Evolutionary conservation across 2,329 filamentous ascomycete species (phyloP), one percentile per base, ranked within the genome.

Genomic region (Alternaria dauci): DNA sequence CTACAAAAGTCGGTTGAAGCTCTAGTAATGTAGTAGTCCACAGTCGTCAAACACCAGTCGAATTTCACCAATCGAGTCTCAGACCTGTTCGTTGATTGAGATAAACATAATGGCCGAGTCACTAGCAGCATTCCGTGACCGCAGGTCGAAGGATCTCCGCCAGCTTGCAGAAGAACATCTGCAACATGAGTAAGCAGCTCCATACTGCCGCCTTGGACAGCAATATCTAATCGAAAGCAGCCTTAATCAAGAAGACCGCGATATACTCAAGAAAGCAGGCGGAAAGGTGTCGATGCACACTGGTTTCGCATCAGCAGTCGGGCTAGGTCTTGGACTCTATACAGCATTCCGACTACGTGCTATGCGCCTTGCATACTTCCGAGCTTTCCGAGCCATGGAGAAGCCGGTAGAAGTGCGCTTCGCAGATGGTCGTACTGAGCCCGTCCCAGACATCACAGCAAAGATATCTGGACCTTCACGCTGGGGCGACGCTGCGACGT

Each of bases 371-470:
- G 80, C 83, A n/a, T 84, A 89, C 75, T 90, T 89, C 79, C 82
- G 83, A 43, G 85, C 86, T 7, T 87, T 91, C 77, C 82, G 84
- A 20, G 83, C 87, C 0, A 78, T 83, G 52, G 87, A 90, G 71
- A 87, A 85, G 73, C 89, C 89, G 0, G 86, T 84, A 0, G 82
- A 87, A 54, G 83, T 91, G 6, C 78, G 84, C 14, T 91, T 91
- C 73, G 83, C 86, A 0, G 84, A 86, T 65, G 89, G 89, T 0
- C 80, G 87, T 18, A 83, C 83, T 52, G 84, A 89, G 70, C 71
- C 83, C 0, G 78, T 91, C 1, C 89, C 89, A 0, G 87, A 91
- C 66, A 77, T 91, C 36, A 86, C 85, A 0, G 82, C 82, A 0
- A 70, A 87, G 38, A 66, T 91, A 41, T 82, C 84, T 5, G 60